Percentiles rank a stretch among this genome's conserved stretches.
These are phyloP conservation scores for Peronosclerospora sorghi DNA, from an alignment of 352 stramenopile species.

Conservation along the genomic window DNA sequence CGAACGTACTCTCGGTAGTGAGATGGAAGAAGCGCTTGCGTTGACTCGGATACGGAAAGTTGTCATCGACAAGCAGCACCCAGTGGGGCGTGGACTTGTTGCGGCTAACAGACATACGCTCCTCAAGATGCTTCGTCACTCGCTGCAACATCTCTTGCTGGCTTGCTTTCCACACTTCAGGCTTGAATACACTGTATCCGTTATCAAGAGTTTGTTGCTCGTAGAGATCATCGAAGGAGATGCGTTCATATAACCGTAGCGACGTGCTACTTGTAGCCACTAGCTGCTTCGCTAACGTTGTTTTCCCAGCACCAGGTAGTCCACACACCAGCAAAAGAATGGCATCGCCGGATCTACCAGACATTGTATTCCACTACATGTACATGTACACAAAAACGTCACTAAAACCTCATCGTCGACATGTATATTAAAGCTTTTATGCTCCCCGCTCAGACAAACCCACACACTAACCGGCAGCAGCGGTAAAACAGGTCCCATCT, in stretches of 20 bases:
- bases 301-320: conserved; percentile 60
- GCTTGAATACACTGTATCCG: conserved; percentile 24
- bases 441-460: no score
- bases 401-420: not conserved
- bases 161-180: conserved; percentile 35
- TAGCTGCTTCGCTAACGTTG: conserved; percentile 34
- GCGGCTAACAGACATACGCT: not conserved
- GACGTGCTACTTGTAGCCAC: not conserved
- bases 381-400: conserved; percentile 4
- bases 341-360: conserved; percentile 3
- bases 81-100: conserved; percentile 5
- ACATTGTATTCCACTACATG: conserved; percentile 3
- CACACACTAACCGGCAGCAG: not conserved
- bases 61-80: conserved; percentile 60
- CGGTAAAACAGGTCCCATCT: no score
- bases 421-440: no score
- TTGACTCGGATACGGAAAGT: conserved; percentile 54
- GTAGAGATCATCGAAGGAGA: conserved; percentile 62
- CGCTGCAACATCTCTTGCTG: conserved; percentile 34
- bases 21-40: conserved; percentile 61
- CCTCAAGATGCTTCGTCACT: conserved; percentile 12
- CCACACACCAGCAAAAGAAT: conserved; percentile 50
- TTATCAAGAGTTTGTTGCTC: conserved; percentile 1
- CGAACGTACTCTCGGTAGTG: conserved; percentile 25
- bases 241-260: conserved; percentile 14